Base-by-base conservation (phyloP, 2,329 filamentous ascomycete genomes). In the Xylaria sp. region DNA sequence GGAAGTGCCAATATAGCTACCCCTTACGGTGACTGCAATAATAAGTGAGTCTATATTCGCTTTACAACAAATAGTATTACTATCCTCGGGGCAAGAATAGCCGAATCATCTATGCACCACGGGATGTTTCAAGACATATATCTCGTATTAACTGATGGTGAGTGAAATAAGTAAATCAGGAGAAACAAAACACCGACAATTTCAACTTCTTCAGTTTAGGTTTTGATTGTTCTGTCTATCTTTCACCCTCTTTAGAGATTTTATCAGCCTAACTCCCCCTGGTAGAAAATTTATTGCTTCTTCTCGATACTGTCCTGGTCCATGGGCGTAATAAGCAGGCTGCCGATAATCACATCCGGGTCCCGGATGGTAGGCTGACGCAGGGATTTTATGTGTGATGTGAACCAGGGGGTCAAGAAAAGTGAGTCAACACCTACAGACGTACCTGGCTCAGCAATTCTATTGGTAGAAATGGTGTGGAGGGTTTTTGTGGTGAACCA, bases 381-480 rank as follows among this genome's bases (percentile, higher is more conserved):
- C 65, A 65, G 60, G 68, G 68, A 13, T 58, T 56, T 36, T 53
- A 38, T 46, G 59, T 54, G 36, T 57, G 48, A 61, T 33, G 33
- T 36, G 46, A 38, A 31, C 59, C 36, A 62, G 59, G 59, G 28
- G 36, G 23, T 38, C 2, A 44, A 38, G 36, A 66, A 36, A 66
- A 51, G 65, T 70, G 65, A 68, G 62, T 68, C 61, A 48, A 62
- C 33, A 2, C 40, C 51, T 59, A 49, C 51, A 28, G 20, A 58
- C 48, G 15, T 54, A 46, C 53, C 58, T 36, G 20, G 51, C 46
- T 56, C 59, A 44, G 42, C 33, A 26, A 62, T 36, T 17, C 60
- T 28, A 70, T 70, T 70, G 68, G 65, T 33, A 58, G 56, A 53
- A 33, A 59, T 15, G 6, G 26, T 6, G 11, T 26, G 13, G 31